These are phyloP conservation scores for Heliamphora exappendiculata DNA, from an alignment of 148 eudicot genomes.

Conservation along the genomic window DNA sequence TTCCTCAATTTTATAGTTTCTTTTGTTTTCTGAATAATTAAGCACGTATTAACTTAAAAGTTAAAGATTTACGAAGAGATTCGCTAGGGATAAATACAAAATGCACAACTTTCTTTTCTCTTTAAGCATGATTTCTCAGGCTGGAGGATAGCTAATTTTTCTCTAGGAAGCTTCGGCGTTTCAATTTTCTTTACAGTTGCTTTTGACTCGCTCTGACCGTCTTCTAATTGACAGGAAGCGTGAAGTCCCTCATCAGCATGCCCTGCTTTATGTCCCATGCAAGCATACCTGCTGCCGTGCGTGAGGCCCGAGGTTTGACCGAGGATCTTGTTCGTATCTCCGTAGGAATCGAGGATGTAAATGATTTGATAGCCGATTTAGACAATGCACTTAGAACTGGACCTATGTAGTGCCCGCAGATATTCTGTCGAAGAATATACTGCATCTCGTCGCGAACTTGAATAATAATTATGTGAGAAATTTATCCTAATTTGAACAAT, in stretches of 20 bases:
- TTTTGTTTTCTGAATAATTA: too few species aligned
- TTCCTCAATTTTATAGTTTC: not conserved
- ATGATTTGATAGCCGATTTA: conserved; percentile 80
- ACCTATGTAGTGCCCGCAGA: conserved; percentile 20
- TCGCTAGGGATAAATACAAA: too few species aligned
- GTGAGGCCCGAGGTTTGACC: conserved; percentile 79
- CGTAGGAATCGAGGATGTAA: conserved; percentile 86
- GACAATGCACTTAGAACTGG: conserved; percentile 73
- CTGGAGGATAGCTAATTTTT: too few species aligned
- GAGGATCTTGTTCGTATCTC: conserved; percentile 93
- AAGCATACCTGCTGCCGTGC: conserved; percentile 65
- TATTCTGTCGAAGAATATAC: not conserved
- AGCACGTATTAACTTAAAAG: too few species aligned
- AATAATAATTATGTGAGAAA: too few species aligned
- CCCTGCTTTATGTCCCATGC: conserved; percentile 99
- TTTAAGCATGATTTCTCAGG: too few species aligned
- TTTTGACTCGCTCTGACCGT: not conserved
- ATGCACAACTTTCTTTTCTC: too few species aligned
- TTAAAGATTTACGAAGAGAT: too few species aligned
- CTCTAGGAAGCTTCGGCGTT: too few species aligned
- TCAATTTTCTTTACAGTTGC: too few species aligned
- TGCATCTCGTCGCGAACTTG: not conserved
- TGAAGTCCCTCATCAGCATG: conserved; percentile 94
- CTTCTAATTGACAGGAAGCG: conserved; percentile 53
- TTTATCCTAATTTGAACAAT: too few species aligned